A percentile compares a stretch with the other conserved stretches of the same genome.
Conservation (phyloP, 2,329 filamentous ascomycete species). For the Curvularia lunata region DNA sequence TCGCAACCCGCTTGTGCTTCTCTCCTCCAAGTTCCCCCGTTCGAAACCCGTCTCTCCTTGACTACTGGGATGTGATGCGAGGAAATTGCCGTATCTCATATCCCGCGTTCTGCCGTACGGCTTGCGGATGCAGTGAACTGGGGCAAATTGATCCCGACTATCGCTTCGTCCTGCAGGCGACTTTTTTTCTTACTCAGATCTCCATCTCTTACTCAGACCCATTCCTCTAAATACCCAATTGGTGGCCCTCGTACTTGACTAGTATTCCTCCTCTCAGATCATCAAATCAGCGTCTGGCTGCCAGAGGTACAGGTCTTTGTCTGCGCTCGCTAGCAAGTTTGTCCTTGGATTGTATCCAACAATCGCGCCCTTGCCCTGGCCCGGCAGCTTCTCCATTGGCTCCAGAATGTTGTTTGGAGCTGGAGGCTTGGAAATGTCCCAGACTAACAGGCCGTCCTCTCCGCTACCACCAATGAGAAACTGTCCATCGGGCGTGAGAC, state of each 20-base stretch:
- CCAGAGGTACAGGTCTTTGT: conserved; percentile 71
- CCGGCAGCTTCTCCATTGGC: conserved; percentile 69
- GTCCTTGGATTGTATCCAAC: conserved; percentile 89
- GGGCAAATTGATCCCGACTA: background rate
- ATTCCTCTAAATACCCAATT: background rate
- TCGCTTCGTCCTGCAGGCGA: background rate
- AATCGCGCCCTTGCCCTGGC: conserved; percentile 69
- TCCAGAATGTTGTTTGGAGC: conserved; percentile 65
- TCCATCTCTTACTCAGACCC: background rate
- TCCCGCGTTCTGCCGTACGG: background rate
- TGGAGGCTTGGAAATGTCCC: conserved; percentile 71
- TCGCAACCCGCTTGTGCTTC: background rate
- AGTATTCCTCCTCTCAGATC: conserved; percentile 28
- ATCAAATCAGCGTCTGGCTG: conserved; percentile 54
- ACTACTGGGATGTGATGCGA: background rate
- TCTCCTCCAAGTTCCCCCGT: background rate
- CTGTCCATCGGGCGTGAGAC: conserved; percentile 86
- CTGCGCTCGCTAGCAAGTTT: conserved; percentile 89
- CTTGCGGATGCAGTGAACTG: background rate
- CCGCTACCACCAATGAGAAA: conserved; percentile 83
- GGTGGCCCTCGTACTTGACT: background rate
- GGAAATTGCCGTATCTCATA: background rate
- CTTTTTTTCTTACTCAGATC: background rate
- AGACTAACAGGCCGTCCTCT: conserved; percentile 76
- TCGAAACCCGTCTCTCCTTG: too few relatives aligned